Evolutionary conservation across 768 basidiomycete genomes (phyloP), one percentile per base, ranked within the genome.

Genomic region (Gelatoporia subvermispora): DNA sequence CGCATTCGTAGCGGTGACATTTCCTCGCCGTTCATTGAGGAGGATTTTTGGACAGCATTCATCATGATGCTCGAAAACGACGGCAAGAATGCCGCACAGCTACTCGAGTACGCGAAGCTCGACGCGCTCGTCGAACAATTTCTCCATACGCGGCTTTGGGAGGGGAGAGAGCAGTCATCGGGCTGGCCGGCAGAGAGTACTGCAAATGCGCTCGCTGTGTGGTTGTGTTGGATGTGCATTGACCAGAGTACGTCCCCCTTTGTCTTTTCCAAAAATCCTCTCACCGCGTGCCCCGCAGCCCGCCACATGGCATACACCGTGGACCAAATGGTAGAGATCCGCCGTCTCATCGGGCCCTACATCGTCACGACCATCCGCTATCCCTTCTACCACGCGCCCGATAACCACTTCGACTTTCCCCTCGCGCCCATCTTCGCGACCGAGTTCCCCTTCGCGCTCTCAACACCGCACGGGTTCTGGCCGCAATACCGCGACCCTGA

Each of bases 31-130:
- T 25, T 43, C 31, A 51, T 65, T 24, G 54, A 56, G 15, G 61
- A 65, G 18, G 71, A 77, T 13, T 69, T 88, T 18, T 76, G 74
- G 65, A 65, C 64, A 0, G 71, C 72, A 4, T 78, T 75, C 44
- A 56, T 83, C 37, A 76, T 88, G 72, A 61, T 83, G 62, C 65
- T 77, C 3, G 85, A 87, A 52, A 79, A 84, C 64, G 84, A 87
- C 63, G 83, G 82, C 28, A 74, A 73, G 60, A 88, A 88, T 60
- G 69, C 71, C 31, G 65, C 56, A 3, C 81, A 81, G 63, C 76
- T 87, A 41, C 53, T 54, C 23, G 68, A 75, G 48, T 68, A 64
- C 20, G 83, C 78, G 0, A 73, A 75, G 3, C 67, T 82, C 3
- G 69, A 72, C 34, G 52, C 51, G 4, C 81, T 76, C 37, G 68